Base-by-base conservation (phyloP, 805 yeast genomes). In the Candida bentonensis region DNA sequence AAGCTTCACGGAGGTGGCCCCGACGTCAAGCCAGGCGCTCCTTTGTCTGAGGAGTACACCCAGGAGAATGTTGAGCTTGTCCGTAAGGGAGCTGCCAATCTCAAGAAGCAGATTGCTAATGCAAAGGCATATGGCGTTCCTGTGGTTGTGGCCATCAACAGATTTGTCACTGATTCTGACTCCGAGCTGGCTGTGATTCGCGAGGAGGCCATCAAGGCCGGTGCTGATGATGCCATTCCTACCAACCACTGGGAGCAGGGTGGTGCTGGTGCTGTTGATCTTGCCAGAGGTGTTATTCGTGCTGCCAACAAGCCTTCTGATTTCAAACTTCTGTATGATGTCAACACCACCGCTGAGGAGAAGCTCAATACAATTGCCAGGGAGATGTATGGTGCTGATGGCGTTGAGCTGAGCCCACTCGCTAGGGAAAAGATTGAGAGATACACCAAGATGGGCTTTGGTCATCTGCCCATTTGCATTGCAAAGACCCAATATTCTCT, bases 1-100 rank as follows among this genome's bases (percentile, higher is more conserved):
- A 89, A 89, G 66, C 77, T 85, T 46, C 97, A 89, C 60, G 97
- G 97, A 49, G 97, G 96, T 51, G 97, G 94, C 42, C 88, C 96
- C 15, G 95, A 85, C 55, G 96, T 89, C 49, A 85, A 85, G 59
- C 95, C 97, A 15, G 97, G 96, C 47, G 82, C 78, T 53, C 73
- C 86, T 33, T 72, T 89, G 54, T 95, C 97, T 27, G 70, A 68
- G 28, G 96, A 75, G 56, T 89, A 89, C 67, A 66, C 75, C 39
- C 71, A 76, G 49, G 96, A 88, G 67, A 81, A 87, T 63, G 74
- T 82, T 46, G 95, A 81, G 28, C 71, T 79, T 58, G 75, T 89
- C 53, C 70, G 74, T 45, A 70, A 71, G 44, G 97, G 97, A 44
- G 81, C 89, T 62, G 78, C 84, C 48, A 89, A 89, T 68, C 70